phyloP scores from a whole-genome alignment of 2,329 filamentous ascomycete genomes.

The Teratosphaeria viscida region DNA sequence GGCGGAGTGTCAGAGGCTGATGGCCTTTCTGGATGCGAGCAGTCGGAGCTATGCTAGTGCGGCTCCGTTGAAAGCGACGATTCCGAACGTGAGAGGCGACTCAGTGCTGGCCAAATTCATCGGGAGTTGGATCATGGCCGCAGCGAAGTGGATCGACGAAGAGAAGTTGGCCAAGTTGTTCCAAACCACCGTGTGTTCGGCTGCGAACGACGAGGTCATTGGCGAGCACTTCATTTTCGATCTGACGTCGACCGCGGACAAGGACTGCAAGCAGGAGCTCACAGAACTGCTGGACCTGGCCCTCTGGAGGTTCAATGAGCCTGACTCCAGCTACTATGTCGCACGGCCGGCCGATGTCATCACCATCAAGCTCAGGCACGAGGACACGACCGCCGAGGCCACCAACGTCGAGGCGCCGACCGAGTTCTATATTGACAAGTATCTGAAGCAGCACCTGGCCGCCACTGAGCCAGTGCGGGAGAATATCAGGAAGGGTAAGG shows the following conservation, averaged over 20 bases:
- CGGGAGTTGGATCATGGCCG: constrained; percentile 14
- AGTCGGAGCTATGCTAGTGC: constrained; percentile 49
- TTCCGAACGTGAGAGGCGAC: constrained; percentile 4
- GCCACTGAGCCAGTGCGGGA: constrained; percentile 39
- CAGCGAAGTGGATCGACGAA: not conserved
- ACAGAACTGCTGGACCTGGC: not conserved
- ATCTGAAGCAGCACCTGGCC: constrained; percentile 42
- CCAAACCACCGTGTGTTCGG: constrained; percentile 17
- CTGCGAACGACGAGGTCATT: not conserved
- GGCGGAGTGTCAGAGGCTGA: constrained; percentile 49
- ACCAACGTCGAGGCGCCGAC: constrained; percentile 39
- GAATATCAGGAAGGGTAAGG: constrained; percentile 25
- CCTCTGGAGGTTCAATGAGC: not conserved
- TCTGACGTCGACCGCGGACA: not conserved
- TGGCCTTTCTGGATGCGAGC: constrained; percentile 50
- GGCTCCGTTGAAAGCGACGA: constrained; percentile 33
- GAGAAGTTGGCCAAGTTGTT: constrained; percentile 14
- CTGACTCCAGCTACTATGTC: not conserved
- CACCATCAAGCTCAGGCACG: not conserved
- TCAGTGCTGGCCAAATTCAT: constrained; percentile 15
- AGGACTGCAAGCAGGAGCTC: not conserved
- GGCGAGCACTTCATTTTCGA: not conserved
- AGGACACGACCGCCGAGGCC: not conserved
- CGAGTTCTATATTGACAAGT: constrained; percentile 49
- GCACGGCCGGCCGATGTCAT: not conserved